These are phyloP conservation scores for Aspergillus carbonarius DNA, from an alignment of 2,329 filamentous ascomycete species.

Conservation along the genomic window DNA sequence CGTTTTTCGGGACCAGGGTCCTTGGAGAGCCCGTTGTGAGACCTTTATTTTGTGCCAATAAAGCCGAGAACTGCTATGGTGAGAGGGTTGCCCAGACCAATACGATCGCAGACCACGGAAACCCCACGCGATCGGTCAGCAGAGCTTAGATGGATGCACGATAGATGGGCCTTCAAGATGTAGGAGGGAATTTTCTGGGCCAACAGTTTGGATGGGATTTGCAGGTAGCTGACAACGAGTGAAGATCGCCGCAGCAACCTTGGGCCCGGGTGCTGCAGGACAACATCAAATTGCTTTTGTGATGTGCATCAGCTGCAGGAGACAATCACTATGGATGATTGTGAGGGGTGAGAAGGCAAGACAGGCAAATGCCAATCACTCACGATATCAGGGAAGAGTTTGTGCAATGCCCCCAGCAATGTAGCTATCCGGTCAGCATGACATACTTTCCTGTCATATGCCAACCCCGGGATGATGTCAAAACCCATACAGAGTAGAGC, in stretches of 20 bases:
- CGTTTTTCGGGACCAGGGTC: background rate
- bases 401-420: background rate
- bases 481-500: background rate
- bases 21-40: background rate
- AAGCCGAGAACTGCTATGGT: background rate
- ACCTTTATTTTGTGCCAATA: background rate
- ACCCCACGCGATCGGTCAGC: slow-evolving; percentile 11
- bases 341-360: background rate
- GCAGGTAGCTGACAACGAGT: background rate
- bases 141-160: background rate
- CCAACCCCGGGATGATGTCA: background rate
- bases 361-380: background rate
- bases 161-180: background rate
- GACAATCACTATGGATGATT: background rate
- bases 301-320: background rate
- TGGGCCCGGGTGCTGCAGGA: background rate
- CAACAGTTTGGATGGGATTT: background rate
- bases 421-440: background rate
- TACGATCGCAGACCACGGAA: background rate
- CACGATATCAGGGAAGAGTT: background rate
- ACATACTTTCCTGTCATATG: background rate
- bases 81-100: slow-evolving; percentile 17
- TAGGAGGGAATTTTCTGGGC: slow-evolving; percentile 12
- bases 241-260: background rate
- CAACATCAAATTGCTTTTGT: background rate